Evolutionary conservation across 805 yeast species (phyloP).

Genomic region (Yamadazyma paraphyllophila): DNA sequence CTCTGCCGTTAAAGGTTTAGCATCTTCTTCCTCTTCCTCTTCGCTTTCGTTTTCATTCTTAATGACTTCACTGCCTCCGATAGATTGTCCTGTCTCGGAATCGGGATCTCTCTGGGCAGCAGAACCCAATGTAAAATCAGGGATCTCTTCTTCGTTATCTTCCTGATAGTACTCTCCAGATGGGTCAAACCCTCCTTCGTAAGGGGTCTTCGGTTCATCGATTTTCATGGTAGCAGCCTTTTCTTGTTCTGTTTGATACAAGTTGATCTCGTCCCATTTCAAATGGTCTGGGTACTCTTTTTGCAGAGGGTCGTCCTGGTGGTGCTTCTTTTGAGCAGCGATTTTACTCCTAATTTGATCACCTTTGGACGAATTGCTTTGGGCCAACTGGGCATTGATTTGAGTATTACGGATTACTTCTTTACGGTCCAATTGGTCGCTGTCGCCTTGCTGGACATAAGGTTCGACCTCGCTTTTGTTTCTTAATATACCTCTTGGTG

Average conservation of each 20-base stretch:
- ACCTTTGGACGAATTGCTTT: slow-evolving; percentile 30
- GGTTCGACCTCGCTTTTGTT: slow-evolving; percentile 38
- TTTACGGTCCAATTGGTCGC: slow-evolving; percentile 48
- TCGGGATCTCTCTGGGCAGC: slow-evolving; percentile 20
- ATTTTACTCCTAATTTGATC: slow-evolving; percentile 47
- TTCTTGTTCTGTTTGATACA: slow-evolving; percentile 70
- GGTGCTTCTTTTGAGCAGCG: slow-evolving; percentile 32
- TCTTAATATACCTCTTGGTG: slow-evolving; percentile 50
- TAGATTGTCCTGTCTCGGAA: slow-evolving; percentile 21
- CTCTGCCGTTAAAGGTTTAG: slow-evolving; percentile 45
- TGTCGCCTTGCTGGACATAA: slow-evolving; percentile 11
- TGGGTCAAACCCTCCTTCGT: slow-evolving; percentile 85
- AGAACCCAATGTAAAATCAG: slow-evolving; percentile 57
- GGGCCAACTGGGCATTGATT: slow-evolving; percentile 58
- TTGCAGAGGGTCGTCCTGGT: slow-evolving; percentile 4
- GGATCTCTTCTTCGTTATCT: slow-evolving; percentile 59
- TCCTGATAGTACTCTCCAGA: slow-evolving; percentile 73
- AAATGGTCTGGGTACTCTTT: slow-evolving; percentile 38
- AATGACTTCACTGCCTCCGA: slow-evolving; percentile 43
- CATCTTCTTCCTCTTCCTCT: slow-evolving; percentile 38
- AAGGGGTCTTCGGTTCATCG: slow-evolving; percentile 95
- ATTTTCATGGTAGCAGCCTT: slow-evolving; percentile 74
- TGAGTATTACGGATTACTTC: slow-evolving; percentile 79
- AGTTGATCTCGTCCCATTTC: slow-evolving; percentile 83
- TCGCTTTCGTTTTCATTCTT: slow-evolving; percentile 23